These are phyloP conservation scores for Fusarium irregulare DNA, from an alignment of 2,329 filamentous ascomycete genomes.

Conservation along the genomic window DNA sequence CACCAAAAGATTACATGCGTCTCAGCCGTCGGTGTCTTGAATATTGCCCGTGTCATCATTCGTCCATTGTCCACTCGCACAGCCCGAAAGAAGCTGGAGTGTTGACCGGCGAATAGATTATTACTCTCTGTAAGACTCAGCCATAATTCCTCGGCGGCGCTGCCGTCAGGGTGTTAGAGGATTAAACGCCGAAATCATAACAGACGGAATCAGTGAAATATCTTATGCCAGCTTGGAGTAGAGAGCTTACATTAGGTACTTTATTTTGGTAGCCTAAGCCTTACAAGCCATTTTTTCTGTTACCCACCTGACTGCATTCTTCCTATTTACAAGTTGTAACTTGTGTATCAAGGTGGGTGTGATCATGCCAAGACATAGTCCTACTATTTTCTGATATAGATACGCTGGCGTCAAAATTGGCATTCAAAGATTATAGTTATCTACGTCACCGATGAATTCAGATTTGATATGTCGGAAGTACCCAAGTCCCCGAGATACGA, in stretches of 20 bases:
- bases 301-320: too few species aligned
- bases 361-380: not conserved
- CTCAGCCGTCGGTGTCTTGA: conserved; percentile 19
- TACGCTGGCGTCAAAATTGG: not conserved
- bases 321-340: not conserved
- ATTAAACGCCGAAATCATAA: too few species aligned
- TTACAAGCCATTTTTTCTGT: too few species aligned
- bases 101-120: not conserved
- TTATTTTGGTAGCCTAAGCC: not conserved
- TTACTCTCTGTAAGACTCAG: not conserved
- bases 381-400: not conserved
- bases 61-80: not conserved
- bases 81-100: not conserved
- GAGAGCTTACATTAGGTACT: too few species aligned
- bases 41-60: conserved; percentile 16
- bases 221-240: too few species aligned
- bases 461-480: not conserved
- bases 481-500: not conserved
- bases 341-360: not conserved
- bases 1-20: not conserved
- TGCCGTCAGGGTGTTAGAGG: too few species aligned
- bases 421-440: not conserved
- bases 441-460: not conserved
- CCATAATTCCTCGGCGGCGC: not conserved
- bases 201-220: too few species aligned